Conservation (phyloP, 2,329 filamentous ascomycete genomes). For the Grosmannia serpens region DNA sequence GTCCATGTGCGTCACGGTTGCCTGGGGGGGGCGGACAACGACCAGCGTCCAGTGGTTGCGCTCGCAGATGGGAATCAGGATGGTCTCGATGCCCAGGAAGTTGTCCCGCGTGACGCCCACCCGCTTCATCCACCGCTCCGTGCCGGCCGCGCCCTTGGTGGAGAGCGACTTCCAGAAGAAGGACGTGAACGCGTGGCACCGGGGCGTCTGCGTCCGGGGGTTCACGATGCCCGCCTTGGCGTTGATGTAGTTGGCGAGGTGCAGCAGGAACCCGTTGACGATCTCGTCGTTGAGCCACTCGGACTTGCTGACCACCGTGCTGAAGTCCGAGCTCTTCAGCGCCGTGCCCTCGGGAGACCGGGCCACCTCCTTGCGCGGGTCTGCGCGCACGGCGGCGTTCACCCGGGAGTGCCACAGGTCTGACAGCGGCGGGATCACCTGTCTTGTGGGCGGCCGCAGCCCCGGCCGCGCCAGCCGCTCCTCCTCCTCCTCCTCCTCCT, state of each 20-base stretch:
- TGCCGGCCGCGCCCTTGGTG: conserved; percentile 32
- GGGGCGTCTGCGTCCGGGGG: conserved; percentile 35
- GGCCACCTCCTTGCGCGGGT: conserved; percentile 25
- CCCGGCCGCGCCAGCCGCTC: conserved; percentile 12
- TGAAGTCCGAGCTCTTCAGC: conserved; percentile 48
- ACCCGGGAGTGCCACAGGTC: conserved; percentile 27
- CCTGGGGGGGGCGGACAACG: conserved; percentile 49
- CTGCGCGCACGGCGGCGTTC: conserved; percentile 22
- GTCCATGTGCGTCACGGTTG: conserved; percentile 58
- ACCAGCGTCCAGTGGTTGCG: conserved; percentile 60
- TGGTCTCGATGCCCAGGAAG: conserved; percentile 51
- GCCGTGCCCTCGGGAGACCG: conserved; percentile 37
- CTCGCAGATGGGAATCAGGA: conserved; percentile 59
- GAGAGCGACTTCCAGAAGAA: conserved; percentile 51
- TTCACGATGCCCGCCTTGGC: conserved; percentile 39
- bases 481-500: no score
- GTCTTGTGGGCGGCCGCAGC: conserved; percentile 15
- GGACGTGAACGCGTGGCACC: conserved; percentile 51
- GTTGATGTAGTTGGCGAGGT: conserved; percentile 49
- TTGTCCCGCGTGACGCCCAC: conserved; percentile 46
- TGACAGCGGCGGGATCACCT: conserved; percentile 19
- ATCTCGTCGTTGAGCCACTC: conserved; percentile 70
- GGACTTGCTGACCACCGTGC: conserved; percentile 42
- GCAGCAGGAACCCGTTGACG: conserved; percentile 54
- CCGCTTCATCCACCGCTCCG: conserved; percentile 45